A percentile compares a stretch with the other conserved stretches of the same genome.
These are phyloP conservation scores for Cladosporium velox DNA, from an alignment of 2,329 filamentous ascomycete genomes.

Conservation along the genomic window DNA sequence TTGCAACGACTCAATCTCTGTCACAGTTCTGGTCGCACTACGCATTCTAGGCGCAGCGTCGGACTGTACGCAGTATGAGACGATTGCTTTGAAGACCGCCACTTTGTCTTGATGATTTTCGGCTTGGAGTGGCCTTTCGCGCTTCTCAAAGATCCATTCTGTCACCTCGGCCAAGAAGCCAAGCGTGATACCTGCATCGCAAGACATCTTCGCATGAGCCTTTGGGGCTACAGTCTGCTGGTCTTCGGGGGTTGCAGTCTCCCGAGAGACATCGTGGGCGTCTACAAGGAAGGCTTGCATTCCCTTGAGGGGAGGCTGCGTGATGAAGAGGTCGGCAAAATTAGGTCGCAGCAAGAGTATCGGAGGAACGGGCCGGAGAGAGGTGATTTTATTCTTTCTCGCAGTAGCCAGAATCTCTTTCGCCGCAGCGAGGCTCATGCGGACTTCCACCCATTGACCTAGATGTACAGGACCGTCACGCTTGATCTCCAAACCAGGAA, in stretches of 20 bases:
- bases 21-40: conserved; percentile 6
- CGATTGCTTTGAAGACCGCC: conserved; percentile 33
- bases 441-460: conserved; percentile 32
- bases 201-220: conserved; percentile 29
- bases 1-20: background rate
- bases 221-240: background rate
- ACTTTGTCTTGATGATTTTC: background rate
- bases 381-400: background rate
- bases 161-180: conserved; percentile 32
- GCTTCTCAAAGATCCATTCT: background rate
- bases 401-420: conserved; percentile 16
- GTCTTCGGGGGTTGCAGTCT: background rate
- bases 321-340: conserved; percentile 26
- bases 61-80: conserved; percentile 29
- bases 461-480: conserved; percentile 27
- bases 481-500: conserved; percentile 30
- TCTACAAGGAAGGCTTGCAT: conserved; percentile 31
- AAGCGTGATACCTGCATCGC: conserved; percentile 34
- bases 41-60: conserved; percentile 25
- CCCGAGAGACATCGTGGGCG: background rate
- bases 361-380: background rate
- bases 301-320: conserved; percentile 31
- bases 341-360: background rate
- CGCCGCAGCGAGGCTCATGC: conserved; percentile 28
- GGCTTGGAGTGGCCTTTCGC: background rate